Evolutionary conservation across 2,329 filamentous ascomycete genomes (phyloP).

Genomic region (Exophiala lecanii-corni): DNA sequence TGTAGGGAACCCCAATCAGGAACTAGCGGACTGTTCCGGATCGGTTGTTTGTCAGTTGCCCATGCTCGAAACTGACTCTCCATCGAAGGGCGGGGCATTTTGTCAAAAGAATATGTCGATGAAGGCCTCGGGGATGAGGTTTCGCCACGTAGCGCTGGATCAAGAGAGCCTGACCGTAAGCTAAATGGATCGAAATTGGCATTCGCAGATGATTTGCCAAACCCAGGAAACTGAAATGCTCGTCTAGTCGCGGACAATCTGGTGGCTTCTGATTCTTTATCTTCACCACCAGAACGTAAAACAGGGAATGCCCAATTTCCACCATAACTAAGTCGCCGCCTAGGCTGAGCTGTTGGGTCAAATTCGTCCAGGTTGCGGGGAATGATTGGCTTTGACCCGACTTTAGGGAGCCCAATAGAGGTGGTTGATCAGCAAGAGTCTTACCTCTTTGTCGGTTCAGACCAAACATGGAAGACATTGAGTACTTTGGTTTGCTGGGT

Average conservation of each 20-base stretch:
- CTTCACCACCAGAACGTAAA: slow-evolving; percentile 36
- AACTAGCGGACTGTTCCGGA: slow-evolving; percentile 49
- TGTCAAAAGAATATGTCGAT: slow-evolving; percentile 54
- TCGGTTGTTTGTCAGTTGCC: slow-evolving; percentile 50
- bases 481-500: slow-evolving; percentile 20
- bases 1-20: slow-evolving; percentile 50
- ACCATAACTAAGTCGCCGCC: slow-evolving; percentile 53
- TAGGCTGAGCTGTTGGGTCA: slow-evolving; percentile 46
- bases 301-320: slow-evolving; percentile 50
- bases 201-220: slow-evolving; percentile 31
- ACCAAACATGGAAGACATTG: slow-evolving; percentile 47
- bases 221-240: slow-evolving; percentile 34
- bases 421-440: slow-evolving; percentile 55
- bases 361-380: slow-evolving; percentile 52
- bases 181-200: slow-evolving; percentile 46
- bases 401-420: slow-evolving; percentile 54
- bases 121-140: slow-evolving; percentile 43
- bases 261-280: slow-evolving; percentile 34
- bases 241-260: slow-evolving; percentile 32
- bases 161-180: slow-evolving; percentile 43
- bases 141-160: slow-evolving; percentile 42
- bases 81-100: slow-evolving; percentile 69
- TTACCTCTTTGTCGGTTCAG: slow-evolving; percentile 59
- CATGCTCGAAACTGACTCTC: slow-evolving; percentile 74
- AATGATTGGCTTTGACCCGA: slow-evolving; percentile 60